Percentiles rank a stretch among this genome's conserved stretches.
These are phyloP conservation scores for Crithidia expoeki DNA, from an alignment of 208 protist species.

Conservation along the genomic window DNA sequence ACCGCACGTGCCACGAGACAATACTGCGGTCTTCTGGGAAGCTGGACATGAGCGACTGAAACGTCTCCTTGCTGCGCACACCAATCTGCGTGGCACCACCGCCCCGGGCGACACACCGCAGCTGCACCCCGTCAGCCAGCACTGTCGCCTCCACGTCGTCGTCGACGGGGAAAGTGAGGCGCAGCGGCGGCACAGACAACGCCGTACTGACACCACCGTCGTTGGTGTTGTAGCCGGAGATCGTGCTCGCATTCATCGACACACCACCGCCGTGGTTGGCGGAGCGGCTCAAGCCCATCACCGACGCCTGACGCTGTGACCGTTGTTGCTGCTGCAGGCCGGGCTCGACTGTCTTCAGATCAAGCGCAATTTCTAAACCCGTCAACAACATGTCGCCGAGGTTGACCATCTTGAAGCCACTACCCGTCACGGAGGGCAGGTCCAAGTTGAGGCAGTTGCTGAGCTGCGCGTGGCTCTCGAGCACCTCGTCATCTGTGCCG, in stretches of 20 bases:
- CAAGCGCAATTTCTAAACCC: conserved; percentile 56
- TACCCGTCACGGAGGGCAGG: conserved; percentile 49
- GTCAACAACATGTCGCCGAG: conserved; percentile 57
- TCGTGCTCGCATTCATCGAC: conserved; percentile 14
- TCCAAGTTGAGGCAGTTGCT: conserved; percentile 41
- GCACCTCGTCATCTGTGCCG: conserved; percentile 70
- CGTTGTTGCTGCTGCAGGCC: neutral
- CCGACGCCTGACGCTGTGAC: conserved; percentile 6
- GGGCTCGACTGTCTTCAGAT: conserved; percentile 45
- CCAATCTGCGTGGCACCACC: conserved; percentile 64
- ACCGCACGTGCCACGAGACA: conserved; percentile 73
- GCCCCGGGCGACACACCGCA: conserved; percentile 60
- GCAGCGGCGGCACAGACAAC: conserved; percentile 31
- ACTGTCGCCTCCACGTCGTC: conserved; percentile 66
- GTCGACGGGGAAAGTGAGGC: conserved; percentile 68
- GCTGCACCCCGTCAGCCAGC: conserved; percentile 53
- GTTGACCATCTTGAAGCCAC: conserved; percentile 60
- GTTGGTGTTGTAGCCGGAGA: no score
- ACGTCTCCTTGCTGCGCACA: conserved; percentile 77
- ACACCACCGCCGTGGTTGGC: neutral
- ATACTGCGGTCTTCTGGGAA: conserved; percentile 63
- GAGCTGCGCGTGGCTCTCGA: conserved; percentile 51
- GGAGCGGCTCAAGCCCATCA: neutral
- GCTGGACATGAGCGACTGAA: conserved; percentile 38
- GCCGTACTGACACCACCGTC: neutral